Base-by-base conservation (phyloP, 164 flowering plant genomes). In the Vitis rupestris region DNA sequence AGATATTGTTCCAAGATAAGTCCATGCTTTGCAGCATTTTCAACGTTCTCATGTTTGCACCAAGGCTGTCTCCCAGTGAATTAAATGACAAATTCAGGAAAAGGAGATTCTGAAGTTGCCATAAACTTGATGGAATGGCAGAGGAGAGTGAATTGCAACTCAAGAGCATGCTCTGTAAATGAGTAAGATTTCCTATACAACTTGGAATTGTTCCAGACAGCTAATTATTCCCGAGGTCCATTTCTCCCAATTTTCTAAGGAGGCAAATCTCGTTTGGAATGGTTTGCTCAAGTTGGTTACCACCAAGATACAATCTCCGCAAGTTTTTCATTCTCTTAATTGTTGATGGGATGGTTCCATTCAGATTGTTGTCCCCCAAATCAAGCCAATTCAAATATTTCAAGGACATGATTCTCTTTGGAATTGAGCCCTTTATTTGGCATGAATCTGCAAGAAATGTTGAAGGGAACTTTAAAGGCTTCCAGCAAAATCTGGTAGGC, bases 111-210 rank as follows among this genome's bases (percentile, higher is more conserved):
- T 10, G 15, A 13, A 76, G 75, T 15, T 50, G 63, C 72, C 75
- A 71, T 30, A 76, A 59, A 30, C 52, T 23, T 4, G 27, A 17
- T 1, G 75, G 75, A 63, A 76, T 57, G 7, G n/a, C 9, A 5
- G 77, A 78, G 23, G 37, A 19, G 1, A 78, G 63, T 14, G 47
- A 51, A 61, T 78, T 78, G 16, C 65, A 67, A 29, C 27, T 50
- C 7, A 78, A 11, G 44, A 8, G 10, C 4, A 78, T 19, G 4
- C 2, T 52, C 47, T 27, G 11, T 11, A 77, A 66, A 12, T 48
- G 30, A 59, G 67, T 65, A 17, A 77, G 73, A 70, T 77, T 73
- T 29, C 69, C 60, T 29, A 73, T 55, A 37, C 71, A 70, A 12
- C 3, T 8, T 7, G 73, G 71, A 16, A 73, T 56, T 9, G 66